A percentile compares a stretch with the other conserved stretches of the same genome.
phyloP scores from a whole-genome alignment of 768 basidiomycete genomes.

The Zangia roseola region DNA sequence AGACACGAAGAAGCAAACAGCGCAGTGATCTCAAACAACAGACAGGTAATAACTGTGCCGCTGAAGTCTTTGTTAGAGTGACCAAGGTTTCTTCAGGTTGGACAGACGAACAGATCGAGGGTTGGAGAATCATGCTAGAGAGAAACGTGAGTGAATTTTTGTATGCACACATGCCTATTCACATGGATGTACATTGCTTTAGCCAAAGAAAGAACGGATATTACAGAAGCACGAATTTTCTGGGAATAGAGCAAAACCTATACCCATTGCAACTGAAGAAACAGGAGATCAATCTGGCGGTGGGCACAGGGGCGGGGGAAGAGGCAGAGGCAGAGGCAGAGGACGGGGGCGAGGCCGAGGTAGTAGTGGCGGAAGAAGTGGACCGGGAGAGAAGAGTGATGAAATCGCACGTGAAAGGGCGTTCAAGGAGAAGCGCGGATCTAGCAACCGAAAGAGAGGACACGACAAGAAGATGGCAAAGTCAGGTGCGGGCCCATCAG shows the following conservation, averaged over 20 bases:
- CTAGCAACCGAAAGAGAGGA: conserved; percentile 77
- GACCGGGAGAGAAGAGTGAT: conserved; percentile 38
- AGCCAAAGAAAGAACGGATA: conserved; percentile 77
- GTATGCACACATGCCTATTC: conserved; percentile 6
- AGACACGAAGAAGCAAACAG: conserved; percentile 67
- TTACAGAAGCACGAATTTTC: conserved; percentile 74
- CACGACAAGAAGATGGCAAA: conserved; percentile 88
- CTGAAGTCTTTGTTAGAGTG: background rate
- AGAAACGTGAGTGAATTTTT: conserved; percentile 60
- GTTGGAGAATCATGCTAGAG: conserved; percentile 90
- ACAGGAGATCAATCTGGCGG: conserved; percentile 7
- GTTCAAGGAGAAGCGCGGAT: conserved; percentile 78
- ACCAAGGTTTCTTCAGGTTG: conserved; percentile 45
- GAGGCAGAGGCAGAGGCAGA: conserved; percentile 29
- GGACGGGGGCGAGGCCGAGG: conserved; percentile 43
- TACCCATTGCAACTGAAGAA: background rate
- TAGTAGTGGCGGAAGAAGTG: conserved; percentile 35
- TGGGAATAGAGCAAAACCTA: conserved; percentile 47
- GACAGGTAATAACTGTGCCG: conserved; percentile 49
- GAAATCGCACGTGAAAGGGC: conserved; percentile 55
- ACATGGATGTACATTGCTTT: conserved; percentile 5
- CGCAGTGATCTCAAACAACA: conserved; percentile 63
- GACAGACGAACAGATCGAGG: conserved; percentile 86
- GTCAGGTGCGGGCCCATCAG: conserved; percentile 46
- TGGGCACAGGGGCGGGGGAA: conserved; percentile 13